Evolutionary conservation across 1,284 basidiomycete species (phyloP).

Genomic region (Porphyrellus sp.): DNA sequence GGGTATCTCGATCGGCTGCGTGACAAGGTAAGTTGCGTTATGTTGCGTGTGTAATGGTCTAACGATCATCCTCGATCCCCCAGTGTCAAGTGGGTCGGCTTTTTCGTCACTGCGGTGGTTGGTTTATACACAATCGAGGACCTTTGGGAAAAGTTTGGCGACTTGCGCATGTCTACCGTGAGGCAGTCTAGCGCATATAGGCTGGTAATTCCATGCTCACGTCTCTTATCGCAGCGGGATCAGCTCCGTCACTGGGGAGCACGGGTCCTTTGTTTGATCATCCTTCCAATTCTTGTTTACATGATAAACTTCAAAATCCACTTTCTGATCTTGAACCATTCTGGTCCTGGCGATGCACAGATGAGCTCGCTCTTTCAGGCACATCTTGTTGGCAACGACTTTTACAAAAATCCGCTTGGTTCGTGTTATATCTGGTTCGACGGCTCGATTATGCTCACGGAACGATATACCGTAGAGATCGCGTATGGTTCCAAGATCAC

Average conservation of each 20-base stretch:
- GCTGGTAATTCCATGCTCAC: slow-evolving; percentile 7
- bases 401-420: slow-evolving; percentile 84
- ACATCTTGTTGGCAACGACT: slow-evolving; percentile 93
- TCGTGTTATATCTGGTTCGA: slow-evolving; percentile 18
- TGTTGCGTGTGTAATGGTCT: neutral
- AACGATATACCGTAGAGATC: slow-evolving; percentile 54
- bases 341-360: slow-evolving; percentile 95
- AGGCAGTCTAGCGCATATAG: slow-evolving; percentile 31
- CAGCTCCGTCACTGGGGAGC: slow-evolving; percentile 93
- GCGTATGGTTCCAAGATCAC: slow-evolving; percentile 91
- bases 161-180: slow-evolving; percentile 87
- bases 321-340: slow-evolving; percentile 90
- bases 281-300: slow-evolving; percentile 89
- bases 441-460: neutral
- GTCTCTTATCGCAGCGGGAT: slow-evolving; percentile 48
- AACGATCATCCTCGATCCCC: neutral
- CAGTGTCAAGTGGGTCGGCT: slow-evolving; percentile 95
- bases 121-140: slow-evolving; percentile 97
- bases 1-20: slow-evolving; percentile 90
- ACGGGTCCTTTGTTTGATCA: slow-evolving; percentile 80
- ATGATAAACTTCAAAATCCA: slow-evolving; percentile 95
- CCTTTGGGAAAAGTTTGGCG: slow-evolving; percentile 36
- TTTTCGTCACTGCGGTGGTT: slow-evolving; percentile 93
- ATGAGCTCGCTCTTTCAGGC: slow-evolving; percentile 99
- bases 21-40: slow-evolving; percentile 64